Conservation (phyloP, 129 eudicot species). For the Helichrysum umbraculigerum region DNA sequence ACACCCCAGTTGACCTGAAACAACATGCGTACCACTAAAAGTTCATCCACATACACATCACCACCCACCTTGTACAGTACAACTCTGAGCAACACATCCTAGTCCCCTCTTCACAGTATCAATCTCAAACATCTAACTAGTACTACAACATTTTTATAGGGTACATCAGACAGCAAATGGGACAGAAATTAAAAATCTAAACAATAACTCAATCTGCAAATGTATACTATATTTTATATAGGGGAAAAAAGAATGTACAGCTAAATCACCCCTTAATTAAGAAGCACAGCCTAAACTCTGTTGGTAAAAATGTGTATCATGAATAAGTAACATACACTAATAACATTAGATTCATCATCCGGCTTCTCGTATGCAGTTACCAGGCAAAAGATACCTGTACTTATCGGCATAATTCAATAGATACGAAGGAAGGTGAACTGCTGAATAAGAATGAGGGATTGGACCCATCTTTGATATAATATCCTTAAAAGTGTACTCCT, state of each 20-base stretch:
- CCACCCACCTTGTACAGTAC: slow-evolving; percentile 19
- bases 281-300: slow-evolving; percentile 24
- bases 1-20: slow-evolving; percentile 23
- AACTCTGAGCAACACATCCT: slow-evolving; percentile 1
- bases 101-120: not conserved
- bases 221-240: slow-evolving; percentile 11
- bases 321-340: not conserved
- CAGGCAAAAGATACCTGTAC: slow-evolving; percentile 68
- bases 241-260: slow-evolving; percentile 34
- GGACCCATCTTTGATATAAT: slow-evolving; percentile 72
- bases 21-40: slow-evolving; percentile 34
- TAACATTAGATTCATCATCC: slow-evolving; percentile 24
- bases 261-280: slow-evolving; percentile 29
- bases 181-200: not conserved
- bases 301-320: slow-evolving; percentile 24
- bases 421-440: slow-evolving; percentile 62
- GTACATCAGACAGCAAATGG: not conserved
- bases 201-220: slow-evolving; percentile 26
- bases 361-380: slow-evolving; percentile 64
- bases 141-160: slow-evolving; percentile 5
- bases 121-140: not conserved
- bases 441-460: slow-evolving; percentile 69
- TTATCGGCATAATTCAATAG: slow-evolving; percentile 49
- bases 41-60: slow-evolving; percentile 13
- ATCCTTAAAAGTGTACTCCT: slow-evolving; percentile 72